These are phyloP conservation scores for Umbelopsis sp. DNA, from an alignment of 192 early-diverging fungal species.

Conservation along the genomic window DNA sequence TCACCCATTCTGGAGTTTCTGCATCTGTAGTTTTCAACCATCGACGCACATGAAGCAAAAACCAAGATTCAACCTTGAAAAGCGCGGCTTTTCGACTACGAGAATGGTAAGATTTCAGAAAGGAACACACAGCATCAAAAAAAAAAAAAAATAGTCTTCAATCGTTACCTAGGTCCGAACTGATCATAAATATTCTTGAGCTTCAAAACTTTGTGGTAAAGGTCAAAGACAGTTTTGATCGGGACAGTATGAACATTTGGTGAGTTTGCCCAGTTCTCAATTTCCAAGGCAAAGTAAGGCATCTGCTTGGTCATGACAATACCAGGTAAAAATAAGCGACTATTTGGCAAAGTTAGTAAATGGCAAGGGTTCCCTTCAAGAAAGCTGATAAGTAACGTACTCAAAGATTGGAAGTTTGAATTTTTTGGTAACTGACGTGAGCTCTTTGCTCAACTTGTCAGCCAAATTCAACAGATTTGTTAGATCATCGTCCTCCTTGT, in stretches of 20 bases:
- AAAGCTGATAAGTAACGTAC: background rate
- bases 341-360: background rate
- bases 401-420: constrained; percentile 26
- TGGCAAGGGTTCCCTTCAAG: no score
- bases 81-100: constrained; percentile 39
- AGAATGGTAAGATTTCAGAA: constrained; percentile 8
- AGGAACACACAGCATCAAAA: no score
- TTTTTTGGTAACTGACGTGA: constrained; percentile 26
- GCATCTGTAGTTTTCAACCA: constrained; percentile 66
- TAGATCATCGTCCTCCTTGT: constrained; percentile 39
- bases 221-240: constrained; percentile 52
- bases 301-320: constrained; percentile 56
- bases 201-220: constrained; percentile 54
- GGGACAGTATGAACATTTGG: constrained; percentile 46
- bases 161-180: constrained; percentile 54
- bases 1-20: constrained; percentile 74
- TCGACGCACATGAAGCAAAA: constrained; percentile 66
- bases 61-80: constrained; percentile 75
- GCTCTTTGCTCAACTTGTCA: constrained; percentile 36
- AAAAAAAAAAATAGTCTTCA: no score
- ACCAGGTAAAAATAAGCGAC: constrained; percentile 36
- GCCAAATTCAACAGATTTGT: constrained; percentile 37
- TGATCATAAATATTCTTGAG: constrained; percentile 52
- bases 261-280: constrained; percentile 59
- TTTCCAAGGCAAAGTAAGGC: constrained; percentile 54